Evolutionary conservation across 2,329 filamentous ascomycete species (phyloP).

Genomic region (Diaporthe nobilis): DNA sequence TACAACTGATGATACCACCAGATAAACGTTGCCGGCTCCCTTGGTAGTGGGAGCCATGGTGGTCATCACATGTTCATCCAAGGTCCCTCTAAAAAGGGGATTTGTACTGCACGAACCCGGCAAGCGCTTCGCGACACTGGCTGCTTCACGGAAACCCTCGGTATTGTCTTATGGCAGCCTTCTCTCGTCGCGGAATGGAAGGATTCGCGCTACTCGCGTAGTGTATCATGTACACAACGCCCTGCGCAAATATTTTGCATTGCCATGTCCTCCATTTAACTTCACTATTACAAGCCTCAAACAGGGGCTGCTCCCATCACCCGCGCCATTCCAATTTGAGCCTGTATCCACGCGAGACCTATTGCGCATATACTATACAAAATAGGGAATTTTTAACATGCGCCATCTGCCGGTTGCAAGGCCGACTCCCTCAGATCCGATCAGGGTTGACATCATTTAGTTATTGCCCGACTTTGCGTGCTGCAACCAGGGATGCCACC

Average conservation of each 20-base stretch:
- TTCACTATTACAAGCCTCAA: constrained; percentile 11
- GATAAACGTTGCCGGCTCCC: background rate
- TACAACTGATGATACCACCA: constrained; percentile 12
- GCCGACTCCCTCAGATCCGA: background rate
- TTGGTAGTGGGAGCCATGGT: background rate
- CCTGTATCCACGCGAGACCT: background rate
- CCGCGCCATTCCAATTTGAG: background rate
- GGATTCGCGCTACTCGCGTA: background rate
- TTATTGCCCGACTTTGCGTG: background rate
- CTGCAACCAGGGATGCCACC: background rate
- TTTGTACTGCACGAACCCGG: background rate
- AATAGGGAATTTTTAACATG: background rate
- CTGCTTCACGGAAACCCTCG: background rate
- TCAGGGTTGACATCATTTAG: too few relatives aligned
- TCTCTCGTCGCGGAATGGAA: background rate
- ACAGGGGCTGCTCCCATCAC: background rate
- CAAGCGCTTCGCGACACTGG: background rate
- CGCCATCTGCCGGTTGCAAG: background rate
- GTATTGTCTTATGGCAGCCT: background rate
- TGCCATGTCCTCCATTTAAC: background rate
- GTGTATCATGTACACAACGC: background rate
- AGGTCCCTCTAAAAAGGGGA: background rate
- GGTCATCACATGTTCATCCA: background rate
- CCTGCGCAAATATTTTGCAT: background rate
- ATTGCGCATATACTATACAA: background rate